These are phyloP conservation scores for Grifola frondosa DNA, from an alignment of 1,284 basidiomycete genomes.

Conservation along the genomic window DNA sequence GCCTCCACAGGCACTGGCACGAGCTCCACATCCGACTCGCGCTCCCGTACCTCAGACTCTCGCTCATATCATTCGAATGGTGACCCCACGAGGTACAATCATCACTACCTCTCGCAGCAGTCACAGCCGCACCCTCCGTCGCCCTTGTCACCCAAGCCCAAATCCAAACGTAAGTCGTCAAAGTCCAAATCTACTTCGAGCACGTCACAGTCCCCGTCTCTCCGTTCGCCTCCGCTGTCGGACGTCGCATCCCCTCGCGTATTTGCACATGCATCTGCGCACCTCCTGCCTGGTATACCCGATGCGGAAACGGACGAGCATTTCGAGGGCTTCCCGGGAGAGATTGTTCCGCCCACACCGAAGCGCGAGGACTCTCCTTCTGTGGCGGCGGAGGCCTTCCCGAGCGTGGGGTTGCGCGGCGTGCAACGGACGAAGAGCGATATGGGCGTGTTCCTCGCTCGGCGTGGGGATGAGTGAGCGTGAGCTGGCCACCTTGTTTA, in stretches of 20 bases:
- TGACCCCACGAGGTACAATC: slow-evolving; percentile 28
- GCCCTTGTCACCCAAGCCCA: slow-evolving; percentile 10
- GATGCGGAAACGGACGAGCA: slow-evolving; percentile 1
- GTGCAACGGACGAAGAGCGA: slow-evolving; percentile 30
- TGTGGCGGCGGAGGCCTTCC: slow-evolving; percentile 24
- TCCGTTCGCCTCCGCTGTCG: slow-evolving; percentile 22
- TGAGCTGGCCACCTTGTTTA: too few species aligned
- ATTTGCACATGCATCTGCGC: slow-evolving; percentile 5
- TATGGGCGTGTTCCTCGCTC: slow-evolving; percentile 33
- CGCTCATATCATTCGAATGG: slow-evolving; percentile 29
- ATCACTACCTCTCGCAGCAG: slow-evolving; percentile 30
- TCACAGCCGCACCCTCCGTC: slow-evolving; percentile 13
- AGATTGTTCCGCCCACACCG: slow-evolving; percentile 6
- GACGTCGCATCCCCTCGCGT: slow-evolving; percentile 8
- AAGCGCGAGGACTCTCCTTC: slow-evolving; percentile 7
- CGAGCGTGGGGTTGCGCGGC: slow-evolving; percentile 29
- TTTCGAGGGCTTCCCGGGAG: slow-evolving; percentile 25
- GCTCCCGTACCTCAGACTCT: slow-evolving; percentile 56
- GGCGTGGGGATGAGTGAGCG: slow-evolving; percentile 27
- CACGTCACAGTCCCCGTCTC: slow-evolving; percentile 31
- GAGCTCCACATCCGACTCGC: slow-evolving; percentile 47
- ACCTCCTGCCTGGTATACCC: not conserved
- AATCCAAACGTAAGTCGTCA: slow-evolving; percentile 7
- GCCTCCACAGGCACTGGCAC: slow-evolving; percentile 34
- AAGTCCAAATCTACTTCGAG: slow-evolving; percentile 26